Evolutionary conservation across 2,329 filamentous ascomycete genomes (phyloP).

Genomic region (Chalaropsis ovoidea): DNA sequence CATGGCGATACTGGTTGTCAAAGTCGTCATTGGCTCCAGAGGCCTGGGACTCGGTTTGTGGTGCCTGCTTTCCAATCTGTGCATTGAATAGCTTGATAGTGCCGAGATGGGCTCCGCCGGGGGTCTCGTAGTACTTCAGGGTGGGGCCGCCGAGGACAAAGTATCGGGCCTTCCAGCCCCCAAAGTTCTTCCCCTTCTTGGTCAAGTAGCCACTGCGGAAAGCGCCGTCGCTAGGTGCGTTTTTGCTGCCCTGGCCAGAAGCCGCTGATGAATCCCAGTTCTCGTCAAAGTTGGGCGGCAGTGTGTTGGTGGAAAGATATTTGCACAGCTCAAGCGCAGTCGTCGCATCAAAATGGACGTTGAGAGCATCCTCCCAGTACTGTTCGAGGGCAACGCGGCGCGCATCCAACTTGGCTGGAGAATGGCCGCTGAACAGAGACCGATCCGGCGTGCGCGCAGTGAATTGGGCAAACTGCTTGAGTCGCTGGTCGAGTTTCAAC

Average conservation of each 20-base stretch:
- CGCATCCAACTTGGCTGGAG: conserved; percentile 85
- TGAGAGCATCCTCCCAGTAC: conserved; percentile 77
- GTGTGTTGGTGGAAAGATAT: conserved; percentile 63
- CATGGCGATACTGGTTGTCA: conserved; percentile 93
- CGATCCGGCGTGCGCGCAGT: conserved; percentile 71
- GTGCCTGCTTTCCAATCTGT: conserved; percentile 85
- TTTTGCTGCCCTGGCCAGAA: conserved; percentile 29
- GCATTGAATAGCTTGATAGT: conserved; percentile 86
- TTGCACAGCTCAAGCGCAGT: conserved; percentile 74
- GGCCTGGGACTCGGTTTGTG: conserved; percentile 42
- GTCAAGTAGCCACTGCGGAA: conserved; percentile 84
- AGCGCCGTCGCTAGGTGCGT: conserved; percentile 54
- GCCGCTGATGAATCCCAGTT: conserved; percentile 29
- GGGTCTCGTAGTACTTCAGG: conserved; percentile 83
- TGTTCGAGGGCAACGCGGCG: conserved; percentile 68
- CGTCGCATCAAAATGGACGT: conserved; percentile 67
- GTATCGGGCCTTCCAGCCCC: conserved; percentile 84
- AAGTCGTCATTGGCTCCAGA: conserved; percentile 51
- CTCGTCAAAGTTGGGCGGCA: conserved; percentile 54
- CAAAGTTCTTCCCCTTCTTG: conserved; percentile 96
- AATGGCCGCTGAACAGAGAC: conserved; percentile 79
- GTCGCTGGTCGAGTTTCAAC: conserved; percentile 66
- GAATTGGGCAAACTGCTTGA: conserved; percentile 61
- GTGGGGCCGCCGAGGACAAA: conserved; percentile 51
- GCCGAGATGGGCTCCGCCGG: conserved; percentile 79